These are phyloP conservation scores for Fusarium chlamydosporum DNA, from an alignment of 2,329 filamentous ascomycete genomes.

Conservation along the genomic window DNA sequence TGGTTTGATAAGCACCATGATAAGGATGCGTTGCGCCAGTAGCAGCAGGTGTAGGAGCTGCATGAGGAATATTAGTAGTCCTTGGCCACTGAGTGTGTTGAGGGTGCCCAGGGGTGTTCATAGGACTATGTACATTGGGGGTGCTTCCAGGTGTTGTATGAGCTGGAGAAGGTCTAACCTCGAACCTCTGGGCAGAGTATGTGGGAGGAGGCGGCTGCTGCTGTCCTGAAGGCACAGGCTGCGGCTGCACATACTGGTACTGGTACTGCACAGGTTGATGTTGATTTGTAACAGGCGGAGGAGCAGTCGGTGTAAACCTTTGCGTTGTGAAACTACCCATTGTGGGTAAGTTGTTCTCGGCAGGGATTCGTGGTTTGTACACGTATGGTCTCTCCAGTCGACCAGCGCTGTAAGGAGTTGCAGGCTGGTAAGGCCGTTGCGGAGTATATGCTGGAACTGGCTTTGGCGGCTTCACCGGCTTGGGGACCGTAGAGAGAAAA, in stretches of 20 bases:
- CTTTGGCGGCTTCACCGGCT: conserved; percentile 65
- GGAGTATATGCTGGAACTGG: conserved; percentile 51
- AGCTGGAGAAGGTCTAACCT: conserved; percentile 36
- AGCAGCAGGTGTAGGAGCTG: neutral
- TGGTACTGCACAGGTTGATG: conserved; percentile 35
- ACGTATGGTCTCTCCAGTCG: conserved; percentile 64
- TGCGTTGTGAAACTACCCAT: conserved; percentile 49
- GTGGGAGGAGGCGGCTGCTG: conserved; percentile 15
- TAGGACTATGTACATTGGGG: conserved; percentile 4
- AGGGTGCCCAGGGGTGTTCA: conserved; percentile 7
- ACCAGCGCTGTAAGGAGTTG: conserved; percentile 24
- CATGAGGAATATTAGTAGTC: conserved; percentile 1
- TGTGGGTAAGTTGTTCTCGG: conserved; percentile 46
- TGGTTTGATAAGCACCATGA: conserved; percentile 11
- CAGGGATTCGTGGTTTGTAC: conserved; percentile 65
- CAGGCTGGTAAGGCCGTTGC: conserved; percentile 50
- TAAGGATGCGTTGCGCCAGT: conserved; percentile 10
- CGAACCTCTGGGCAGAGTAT: conserved; percentile 48
- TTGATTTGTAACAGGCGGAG: conserved; percentile 16
- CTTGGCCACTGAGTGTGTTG: conserved; percentile 35
- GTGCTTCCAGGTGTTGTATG: conserved; percentile 26
- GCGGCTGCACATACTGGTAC: conserved; percentile 32
- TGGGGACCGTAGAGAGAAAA: conserved; percentile 78
- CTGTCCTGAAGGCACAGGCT: conserved; percentile 18
- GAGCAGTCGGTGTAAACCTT: conserved; percentile 41